phyloP scores from a whole-genome alignment of 805 yeast genomes.

The Wickerhamiella spandovensis region DNA sequence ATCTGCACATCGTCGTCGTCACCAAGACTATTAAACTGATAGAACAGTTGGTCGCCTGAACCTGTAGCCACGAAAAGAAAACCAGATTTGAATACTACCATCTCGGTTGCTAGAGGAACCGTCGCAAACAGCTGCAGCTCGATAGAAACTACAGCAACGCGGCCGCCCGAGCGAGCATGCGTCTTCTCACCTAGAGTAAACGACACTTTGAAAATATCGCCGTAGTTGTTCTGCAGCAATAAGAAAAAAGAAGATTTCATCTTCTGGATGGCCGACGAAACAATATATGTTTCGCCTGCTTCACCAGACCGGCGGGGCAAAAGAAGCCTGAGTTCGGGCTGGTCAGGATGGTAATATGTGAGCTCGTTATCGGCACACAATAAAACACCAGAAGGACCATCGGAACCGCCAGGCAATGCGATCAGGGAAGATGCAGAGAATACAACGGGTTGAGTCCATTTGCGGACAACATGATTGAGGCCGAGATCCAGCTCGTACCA shows the following conservation, averaged over 20 bases:
- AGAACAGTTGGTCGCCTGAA: conserved; percentile 49
- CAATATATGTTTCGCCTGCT: conserved; percentile 24
- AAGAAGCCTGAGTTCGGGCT: conserved; percentile 28
- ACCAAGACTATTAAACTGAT: conserved; percentile 69
- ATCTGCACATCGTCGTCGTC: conserved; percentile 32
- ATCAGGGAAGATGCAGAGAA: conserved; percentile 38
- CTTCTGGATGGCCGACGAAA: conserved; percentile 50
- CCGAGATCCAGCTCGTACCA: conserved; percentile 82
- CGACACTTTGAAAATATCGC: conserved; percentile 63
- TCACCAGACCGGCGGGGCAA: conserved; percentile 38
- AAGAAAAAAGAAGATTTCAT: conserved; percentile 52
- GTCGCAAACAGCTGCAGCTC: conserved; percentile 52
- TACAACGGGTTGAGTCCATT: conserved; percentile 30
- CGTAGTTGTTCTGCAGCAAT: conserved; percentile 53
- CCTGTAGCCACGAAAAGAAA: conserved; percentile 57
- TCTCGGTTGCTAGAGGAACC: conserved; percentile 40
- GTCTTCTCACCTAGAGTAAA: conserved; percentile 30
- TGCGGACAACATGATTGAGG: conserved; percentile 55
- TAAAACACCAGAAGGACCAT: conserved; percentile 58
- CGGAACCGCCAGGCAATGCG: conserved; percentile 60
- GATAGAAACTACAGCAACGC: conserved; percentile 26
- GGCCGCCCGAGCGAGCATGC: conserved; percentile 27
- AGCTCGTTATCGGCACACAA: conserved; percentile 46
- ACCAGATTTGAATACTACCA: conserved; percentile 62
- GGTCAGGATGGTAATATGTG: conserved; percentile 25